These are phyloP conservation scores for Andrographis paniculata DNA, from an alignment of 305 asterid genomes.

Conservation along the genomic window DNA sequence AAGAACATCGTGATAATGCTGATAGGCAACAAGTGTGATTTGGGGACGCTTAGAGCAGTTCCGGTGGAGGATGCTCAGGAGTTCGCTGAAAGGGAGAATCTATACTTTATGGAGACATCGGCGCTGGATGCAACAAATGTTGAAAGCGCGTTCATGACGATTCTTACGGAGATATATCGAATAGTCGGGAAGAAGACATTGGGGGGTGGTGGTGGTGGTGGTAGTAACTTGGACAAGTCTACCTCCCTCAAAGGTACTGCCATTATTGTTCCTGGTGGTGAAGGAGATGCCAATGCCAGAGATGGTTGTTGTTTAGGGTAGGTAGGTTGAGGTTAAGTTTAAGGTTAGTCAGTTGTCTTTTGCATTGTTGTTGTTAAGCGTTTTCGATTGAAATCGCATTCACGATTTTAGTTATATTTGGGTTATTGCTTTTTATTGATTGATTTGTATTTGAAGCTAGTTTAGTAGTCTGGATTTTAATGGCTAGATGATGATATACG, in stretches of 20 bases:
- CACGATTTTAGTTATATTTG: too few relatives aligned
- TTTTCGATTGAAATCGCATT: too few relatives aligned
- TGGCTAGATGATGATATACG: too few relatives aligned
- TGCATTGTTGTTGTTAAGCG: too few relatives aligned
- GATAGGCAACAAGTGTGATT: slow-evolving; percentile 62
- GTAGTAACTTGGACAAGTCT: slow-evolving; percentile 24
- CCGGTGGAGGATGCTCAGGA: slow-evolving; percentile 75
- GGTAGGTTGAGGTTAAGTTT: too few relatives aligned
- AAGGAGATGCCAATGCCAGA: slow-evolving; percentile 26
- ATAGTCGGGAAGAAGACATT: slow-evolving; percentile 52
- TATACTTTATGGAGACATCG: slow-evolving; percentile 75
- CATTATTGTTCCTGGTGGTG: slow-evolving; percentile 42
- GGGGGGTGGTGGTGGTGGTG: slow-evolving; percentile 26
- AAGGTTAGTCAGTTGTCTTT: too few relatives aligned
- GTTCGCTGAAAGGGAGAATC: slow-evolving; percentile 70
- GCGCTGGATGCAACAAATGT: slow-evolving; percentile 70
- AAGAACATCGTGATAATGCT: slow-evolving; percentile 71
- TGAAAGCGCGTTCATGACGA: slow-evolving; percentile 50
- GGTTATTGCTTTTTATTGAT: too few relatives aligned
- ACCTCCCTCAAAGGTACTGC: slow-evolving; percentile 50
- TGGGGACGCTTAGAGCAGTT: slow-evolving; percentile 64
- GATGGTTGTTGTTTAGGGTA: slow-evolving; percentile 36
- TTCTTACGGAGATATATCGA: slow-evolving; percentile 44
- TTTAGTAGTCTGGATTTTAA: too few relatives aligned
- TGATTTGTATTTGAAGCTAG: too few relatives aligned